These are phyloP conservation scores for Mycena kentingensis DNA, from an alignment of 768 basidiomycete genomes.

Conservation along the genomic window DNA sequence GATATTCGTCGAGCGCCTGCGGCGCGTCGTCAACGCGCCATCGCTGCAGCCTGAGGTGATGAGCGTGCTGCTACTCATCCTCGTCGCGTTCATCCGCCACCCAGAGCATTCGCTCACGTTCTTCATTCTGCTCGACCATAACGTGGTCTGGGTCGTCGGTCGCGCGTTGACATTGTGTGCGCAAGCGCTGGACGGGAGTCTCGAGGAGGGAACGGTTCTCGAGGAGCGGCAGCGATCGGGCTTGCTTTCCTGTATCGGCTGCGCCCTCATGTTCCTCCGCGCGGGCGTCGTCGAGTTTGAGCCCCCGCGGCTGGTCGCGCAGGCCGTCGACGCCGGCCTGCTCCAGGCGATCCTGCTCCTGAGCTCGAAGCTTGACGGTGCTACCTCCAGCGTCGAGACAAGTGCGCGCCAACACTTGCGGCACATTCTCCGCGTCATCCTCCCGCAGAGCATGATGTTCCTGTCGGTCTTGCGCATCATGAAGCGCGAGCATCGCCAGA, in stretches of 20 bases:
- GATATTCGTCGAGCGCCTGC: neutral
- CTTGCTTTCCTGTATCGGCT: neutral
- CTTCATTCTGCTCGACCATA: conserved; percentile 13
- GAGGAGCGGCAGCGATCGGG: neutral
- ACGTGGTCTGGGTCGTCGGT: conserved; percentile 11
- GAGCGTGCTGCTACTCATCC: neutral
- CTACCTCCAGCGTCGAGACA: neutral
- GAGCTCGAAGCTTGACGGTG: neutral
- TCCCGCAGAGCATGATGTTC: conserved; percentile 10
- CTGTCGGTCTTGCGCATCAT: conserved; percentile 9
- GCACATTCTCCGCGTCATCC: neutral
- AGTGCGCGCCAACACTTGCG: neutral
- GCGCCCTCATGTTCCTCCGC: conserved; percentile 1
- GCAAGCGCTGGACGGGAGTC: neutral
- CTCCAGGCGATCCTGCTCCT: conserved; percentile 3
- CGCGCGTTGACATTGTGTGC: conserved; percentile 8
- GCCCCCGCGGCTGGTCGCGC: conserved; percentile 2
- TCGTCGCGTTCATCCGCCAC: neutral
- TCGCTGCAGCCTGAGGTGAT: neutral
- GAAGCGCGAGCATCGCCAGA: conserved; percentile 3
- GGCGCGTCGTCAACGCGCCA: neutral
- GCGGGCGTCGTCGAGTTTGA: neutral
- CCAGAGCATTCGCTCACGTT: conserved; percentile 7
- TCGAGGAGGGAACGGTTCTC: neutral
- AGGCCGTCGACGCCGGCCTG: conserved; percentile 9